Evolutionary conservation across 176 grass and related monocot species (phyloP).

Genomic region (Pharus latifolius): DNA sequence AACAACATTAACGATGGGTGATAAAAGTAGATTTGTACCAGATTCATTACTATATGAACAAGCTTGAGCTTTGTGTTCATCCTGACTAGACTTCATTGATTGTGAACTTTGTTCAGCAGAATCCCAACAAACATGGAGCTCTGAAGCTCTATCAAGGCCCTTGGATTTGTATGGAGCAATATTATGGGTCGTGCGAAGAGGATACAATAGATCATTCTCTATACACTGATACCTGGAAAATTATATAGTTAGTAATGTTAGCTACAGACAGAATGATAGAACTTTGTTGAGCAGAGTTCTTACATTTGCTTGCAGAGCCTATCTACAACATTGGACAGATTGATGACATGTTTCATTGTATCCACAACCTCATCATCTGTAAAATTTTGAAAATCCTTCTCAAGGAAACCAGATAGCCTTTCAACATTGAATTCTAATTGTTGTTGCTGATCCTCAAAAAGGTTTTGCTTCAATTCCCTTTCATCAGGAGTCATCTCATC

Average conservation of each 20-base stretch:
- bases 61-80: conserved; percentile 33
- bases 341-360: conserved; percentile 57
- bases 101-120: conserved; percentile 54
- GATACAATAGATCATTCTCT: conserved; percentile 93
- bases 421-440: conserved; percentile 96
- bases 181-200: conserved; percentile 79
- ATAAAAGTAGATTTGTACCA: conserved; percentile 13
- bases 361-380: conserved; percentile 46
- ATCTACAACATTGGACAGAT: conserved; percentile 59
- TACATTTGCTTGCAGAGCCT: conserved; percentile 70
- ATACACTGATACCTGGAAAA: conserved; percentile 94
- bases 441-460: conserved; percentile 99
- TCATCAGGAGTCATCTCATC: conserved; percentile 57
- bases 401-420: conserved; percentile 57
- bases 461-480: conserved; percentile 79
- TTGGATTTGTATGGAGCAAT: conserved; percentile 98
- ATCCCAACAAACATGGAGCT: conserved; percentile 61
- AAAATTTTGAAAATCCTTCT: conserved; percentile 54
- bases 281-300: conserved; percentile 10
- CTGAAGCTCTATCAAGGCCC: conserved; percentile 78
- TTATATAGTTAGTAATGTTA: not conserved
- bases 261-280: not conserved
- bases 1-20: not conserved
- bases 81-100: conserved; percentile 34
- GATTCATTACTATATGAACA: conserved; percentile 34